Conservation (phyloP, 352 stramenopile species). For the Pythium vanterpoolii region DNA sequence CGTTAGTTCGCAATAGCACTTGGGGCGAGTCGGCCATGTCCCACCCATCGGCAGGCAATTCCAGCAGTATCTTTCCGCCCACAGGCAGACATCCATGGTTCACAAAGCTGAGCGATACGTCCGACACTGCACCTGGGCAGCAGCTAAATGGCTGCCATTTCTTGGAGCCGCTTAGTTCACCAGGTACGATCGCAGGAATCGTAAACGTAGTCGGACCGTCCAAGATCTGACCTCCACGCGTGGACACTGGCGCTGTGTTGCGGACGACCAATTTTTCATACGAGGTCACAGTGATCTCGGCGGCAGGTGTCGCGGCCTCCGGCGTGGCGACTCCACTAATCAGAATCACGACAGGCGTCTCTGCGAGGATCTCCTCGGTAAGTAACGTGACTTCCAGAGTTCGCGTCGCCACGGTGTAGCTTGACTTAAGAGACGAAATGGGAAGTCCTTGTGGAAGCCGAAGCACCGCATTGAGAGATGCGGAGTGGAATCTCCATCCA, state of each 20-base stretch:
- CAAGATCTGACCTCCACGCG: slow-evolving; percentile 58
- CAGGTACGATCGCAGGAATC: slow-evolving; percentile 51
- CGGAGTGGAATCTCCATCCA: slow-evolving; percentile 41
- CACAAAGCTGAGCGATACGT: slow-evolving; percentile 53
- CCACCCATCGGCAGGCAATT: slow-evolving; percentile 53
- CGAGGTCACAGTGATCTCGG: slow-evolving; percentile 46
- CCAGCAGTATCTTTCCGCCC: slow-evolving; percentile 44
- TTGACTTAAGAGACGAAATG: slow-evolving; percentile 30
- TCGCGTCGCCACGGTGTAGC: slow-evolving; percentile 26
- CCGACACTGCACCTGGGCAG: slow-evolving; percentile 38
- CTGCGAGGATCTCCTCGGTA: slow-evolving; percentile 37
- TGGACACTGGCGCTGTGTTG: slow-evolving; percentile 47
- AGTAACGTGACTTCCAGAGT: slow-evolving; percentile 56
- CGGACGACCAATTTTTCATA: slow-evolving; percentile 63
- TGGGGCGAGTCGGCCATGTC: slow-evolving; percentile 47
- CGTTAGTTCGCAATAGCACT: slow-evolving; percentile 35
- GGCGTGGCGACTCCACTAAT: slow-evolving; percentile 58
- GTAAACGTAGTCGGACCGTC: slow-evolving; percentile 46
- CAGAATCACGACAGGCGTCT: slow-evolving; percentile 38
- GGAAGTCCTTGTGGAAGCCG: slow-evolving; percentile 28
- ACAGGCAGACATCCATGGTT: slow-evolving; percentile 35
- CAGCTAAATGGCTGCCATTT: slow-evolving; percentile 65
- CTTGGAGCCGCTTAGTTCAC: slow-evolving; percentile 33
- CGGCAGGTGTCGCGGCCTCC: slow-evolving; percentile 41
- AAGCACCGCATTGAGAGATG: slow-evolving; percentile 28